Percentiles rank a stretch among this genome's conserved stretches.
phyloP scores from a whole-genome alignment of 2,329 filamentous ascomycete species.

The Ophiostoma piceae region DNA sequence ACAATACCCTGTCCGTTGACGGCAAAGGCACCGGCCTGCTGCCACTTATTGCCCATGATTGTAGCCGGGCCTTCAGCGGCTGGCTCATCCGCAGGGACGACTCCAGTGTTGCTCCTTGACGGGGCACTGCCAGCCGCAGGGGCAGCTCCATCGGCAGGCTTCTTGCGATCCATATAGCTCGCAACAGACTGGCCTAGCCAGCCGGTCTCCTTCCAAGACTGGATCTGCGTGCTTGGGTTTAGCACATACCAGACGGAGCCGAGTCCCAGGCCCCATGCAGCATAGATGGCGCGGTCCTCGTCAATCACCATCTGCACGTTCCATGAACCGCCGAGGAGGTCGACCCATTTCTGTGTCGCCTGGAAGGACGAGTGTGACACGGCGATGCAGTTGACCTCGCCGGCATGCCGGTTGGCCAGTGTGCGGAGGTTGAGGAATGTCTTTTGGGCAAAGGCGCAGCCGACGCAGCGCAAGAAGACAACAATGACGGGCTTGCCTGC shows the following conservation, averaged over 20 bases:
- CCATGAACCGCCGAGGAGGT: conserved; percentile 54
- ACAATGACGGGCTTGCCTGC: conserved; percentile 44
- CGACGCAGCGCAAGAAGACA: conserved; percentile 51
- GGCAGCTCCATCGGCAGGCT: conserved; percentile 28
- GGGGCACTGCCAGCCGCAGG: conserved; percentile 34
- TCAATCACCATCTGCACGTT: conserved; percentile 52
- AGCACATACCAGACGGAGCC: conserved; percentile 48
- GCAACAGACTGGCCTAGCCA: conserved; percentile 51
- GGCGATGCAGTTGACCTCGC: conserved; percentile 50
- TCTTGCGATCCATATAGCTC: conserved; percentile 39
- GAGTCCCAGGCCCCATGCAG: conserved; percentile 54
- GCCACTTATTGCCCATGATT: conserved; percentile 53
- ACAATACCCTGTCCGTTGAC: conserved; percentile 47
- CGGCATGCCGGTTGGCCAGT: conserved; percentile 48
- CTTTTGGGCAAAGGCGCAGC: conserved; percentile 53
- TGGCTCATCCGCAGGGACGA: conserved; percentile 31
- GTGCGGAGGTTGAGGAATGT: conserved; percentile 53
- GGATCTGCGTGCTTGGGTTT: conserved; percentile 49
- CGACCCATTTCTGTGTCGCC: conserved; percentile 54
- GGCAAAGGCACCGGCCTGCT: conserved; percentile 49
- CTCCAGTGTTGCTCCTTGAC: not conserved
- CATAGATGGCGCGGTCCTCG: conserved; percentile 52
- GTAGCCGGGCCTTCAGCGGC: conserved; percentile 38
- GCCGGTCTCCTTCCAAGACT: conserved; percentile 50
- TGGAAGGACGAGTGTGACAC: conserved; percentile 54